Conservation (phyloP, 176 grass and related monocot genomes). For the Triticum urartu region DNA sequence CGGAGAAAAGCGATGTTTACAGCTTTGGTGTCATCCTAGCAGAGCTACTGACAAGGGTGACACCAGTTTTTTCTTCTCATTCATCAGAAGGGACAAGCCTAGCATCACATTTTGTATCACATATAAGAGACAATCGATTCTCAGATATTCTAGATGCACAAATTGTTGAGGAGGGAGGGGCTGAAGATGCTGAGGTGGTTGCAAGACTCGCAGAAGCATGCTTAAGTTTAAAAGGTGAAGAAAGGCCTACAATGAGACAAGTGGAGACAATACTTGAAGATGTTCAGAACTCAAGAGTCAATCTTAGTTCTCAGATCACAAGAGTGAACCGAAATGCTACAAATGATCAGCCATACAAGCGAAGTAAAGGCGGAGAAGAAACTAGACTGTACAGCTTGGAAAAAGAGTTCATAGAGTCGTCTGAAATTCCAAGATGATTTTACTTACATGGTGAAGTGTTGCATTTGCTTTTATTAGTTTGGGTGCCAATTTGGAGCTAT, state of each 20-base stretch:
- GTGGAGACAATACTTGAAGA: constrained; percentile 30
- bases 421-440: constrained; percentile 31
- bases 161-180: constrained; percentile 20
- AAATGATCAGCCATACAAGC: not conserved
- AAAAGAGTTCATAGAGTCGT: constrained; percentile 29
- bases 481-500: not conserved
- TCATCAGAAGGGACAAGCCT: constrained; percentile 2
- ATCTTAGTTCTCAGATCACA: not conserved
- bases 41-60: constrained; percentile 32
- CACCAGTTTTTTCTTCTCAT: constrained; percentile 8
- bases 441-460: not conserved
- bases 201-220: constrained; percentile 1
- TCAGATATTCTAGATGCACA: constrained; percentile 19
- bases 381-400: constrained; percentile 38
- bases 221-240: constrained; percentile 36
- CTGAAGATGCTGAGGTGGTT: not conserved
- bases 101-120: not conserved
- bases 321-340: not conserved
- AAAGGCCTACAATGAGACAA: constrained; percentile 40
- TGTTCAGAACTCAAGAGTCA: not conserved
- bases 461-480: not conserved
- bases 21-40: constrained; percentile 41
- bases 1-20: constrained; percentile 38
- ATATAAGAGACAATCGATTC: constrained; percentile 17
- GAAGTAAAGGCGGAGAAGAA: not conserved